A percentile compares a stretch with the other conserved stretches of the same genome.
phyloP scores from a whole-genome alignment of 768 basidiomycete genomes.

The Lyophyllum atratum region DNA sequence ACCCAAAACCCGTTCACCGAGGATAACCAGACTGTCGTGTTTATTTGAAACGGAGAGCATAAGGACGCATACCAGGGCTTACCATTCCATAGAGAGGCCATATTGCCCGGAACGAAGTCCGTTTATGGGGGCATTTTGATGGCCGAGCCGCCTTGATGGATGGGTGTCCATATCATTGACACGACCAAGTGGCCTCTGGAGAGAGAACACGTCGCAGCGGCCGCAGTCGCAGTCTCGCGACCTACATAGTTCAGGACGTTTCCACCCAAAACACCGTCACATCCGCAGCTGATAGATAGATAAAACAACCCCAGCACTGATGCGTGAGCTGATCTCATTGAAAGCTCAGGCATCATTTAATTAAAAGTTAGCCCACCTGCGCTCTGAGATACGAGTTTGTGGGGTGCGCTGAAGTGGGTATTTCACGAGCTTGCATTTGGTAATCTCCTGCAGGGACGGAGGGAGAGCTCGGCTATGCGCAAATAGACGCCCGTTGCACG shows the following conservation, averaged over 20 bases:
- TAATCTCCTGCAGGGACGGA: constrained; percentile 8
- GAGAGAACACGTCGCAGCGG: constrained; percentile 5
- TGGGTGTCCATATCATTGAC: neutral
- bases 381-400: neutral
- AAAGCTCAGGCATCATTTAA: neutral
- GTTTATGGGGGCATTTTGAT: neutral
- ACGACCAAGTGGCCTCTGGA: neutral
- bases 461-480: neutral
- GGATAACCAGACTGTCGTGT: neutral
- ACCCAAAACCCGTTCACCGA: neutral
- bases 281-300: neutral
- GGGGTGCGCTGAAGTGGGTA: neutral
- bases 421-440: neutral
- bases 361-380: neutral
- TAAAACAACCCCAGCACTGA: neutral
- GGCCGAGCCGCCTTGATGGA: neutral
- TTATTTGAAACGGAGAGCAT: neutral
- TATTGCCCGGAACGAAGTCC: neutral
- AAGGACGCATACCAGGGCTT: neutral
- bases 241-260: neutral
- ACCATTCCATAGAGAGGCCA: neutral
- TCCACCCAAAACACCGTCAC: neutral
- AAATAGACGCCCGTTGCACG: neutral
- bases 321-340: neutral
- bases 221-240: constrained; percentile 5